Conservation (phyloP, 2,329 filamentous ascomycete species). For the Neonectria hederae region DNA sequence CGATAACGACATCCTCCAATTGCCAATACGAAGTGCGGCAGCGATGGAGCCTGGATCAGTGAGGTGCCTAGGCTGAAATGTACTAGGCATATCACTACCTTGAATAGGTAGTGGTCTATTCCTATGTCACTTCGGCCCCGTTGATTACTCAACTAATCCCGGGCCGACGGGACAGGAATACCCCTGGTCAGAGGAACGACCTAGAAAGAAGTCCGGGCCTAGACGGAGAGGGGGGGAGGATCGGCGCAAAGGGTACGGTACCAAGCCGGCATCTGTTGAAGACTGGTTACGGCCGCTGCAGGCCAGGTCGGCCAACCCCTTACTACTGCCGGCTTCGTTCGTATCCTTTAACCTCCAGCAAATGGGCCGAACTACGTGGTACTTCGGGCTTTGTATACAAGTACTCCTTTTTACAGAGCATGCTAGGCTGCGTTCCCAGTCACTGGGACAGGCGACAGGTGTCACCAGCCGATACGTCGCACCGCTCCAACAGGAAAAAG, state of each 20-base stretch:
- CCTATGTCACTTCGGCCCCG: too few species aligned
- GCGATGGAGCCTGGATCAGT: too few species aligned
- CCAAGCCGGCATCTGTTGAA: slow-evolving; percentile 18
- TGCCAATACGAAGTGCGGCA: neutral
- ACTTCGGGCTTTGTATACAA: neutral
- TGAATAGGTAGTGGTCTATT: too few species aligned
- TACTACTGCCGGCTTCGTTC: neutral
- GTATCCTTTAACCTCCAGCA: neutral
- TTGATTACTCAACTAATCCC: too few species aligned
- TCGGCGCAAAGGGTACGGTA: slow-evolving; percentile 13
- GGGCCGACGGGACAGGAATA: too few species aligned
- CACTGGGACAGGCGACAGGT: neutral
- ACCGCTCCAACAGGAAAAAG: neutral
- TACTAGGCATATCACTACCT: too few species aligned
- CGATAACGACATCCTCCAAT: neutral
- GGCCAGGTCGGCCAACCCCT: neutral
- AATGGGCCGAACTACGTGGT: neutral
- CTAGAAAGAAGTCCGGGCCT: neutral
- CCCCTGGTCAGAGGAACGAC: too few species aligned
- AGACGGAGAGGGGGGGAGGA: neutral
- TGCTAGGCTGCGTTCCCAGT: neutral
- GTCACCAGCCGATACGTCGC: neutral
- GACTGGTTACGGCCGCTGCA: slow-evolving; percentile 14
- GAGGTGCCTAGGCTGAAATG: neutral
- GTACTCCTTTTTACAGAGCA: neutral